A percentile compares a stretch with the other conserved stretches of the same genome.
Conservation (phyloP, 2,329 filamentous ascomycete genomes). For the Xylariomycetidae sp. region DNA sequence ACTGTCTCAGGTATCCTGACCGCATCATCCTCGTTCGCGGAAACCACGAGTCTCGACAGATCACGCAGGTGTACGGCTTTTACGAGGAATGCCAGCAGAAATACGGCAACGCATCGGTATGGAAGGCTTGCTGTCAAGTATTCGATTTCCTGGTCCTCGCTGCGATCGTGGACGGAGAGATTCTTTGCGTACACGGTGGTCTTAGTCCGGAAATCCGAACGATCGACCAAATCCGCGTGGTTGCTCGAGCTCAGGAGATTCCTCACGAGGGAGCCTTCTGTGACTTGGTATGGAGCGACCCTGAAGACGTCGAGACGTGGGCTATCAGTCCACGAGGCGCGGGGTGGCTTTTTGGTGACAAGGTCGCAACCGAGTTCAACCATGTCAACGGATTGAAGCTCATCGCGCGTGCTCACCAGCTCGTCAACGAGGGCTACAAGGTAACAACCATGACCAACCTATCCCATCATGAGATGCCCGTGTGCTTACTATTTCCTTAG, state of each 20-base stretch:
- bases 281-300: constrained; percentile 96
- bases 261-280: constrained; percentile 98
- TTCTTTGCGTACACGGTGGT: constrained; percentile 95
- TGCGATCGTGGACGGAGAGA: constrained; percentile 96
- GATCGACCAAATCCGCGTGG: constrained; percentile 98
- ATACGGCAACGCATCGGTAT: constrained; percentile 98
- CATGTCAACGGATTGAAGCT: constrained; percentile 95
- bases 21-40: constrained; percentile 94
- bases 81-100: constrained; percentile 98
- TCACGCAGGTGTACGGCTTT: constrained; percentile 98
- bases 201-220: constrained; percentile 87
- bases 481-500: constrained; percentile 35
- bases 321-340: constrained; percentile 89
- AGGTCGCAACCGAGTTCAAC: constrained; percentile 96
- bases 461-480: constrained; percentile 34
- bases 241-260: constrained; percentile 95
- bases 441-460: constrained; percentile 64
- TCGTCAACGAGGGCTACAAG: constrained; percentile 98
- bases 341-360: constrained; percentile 96
- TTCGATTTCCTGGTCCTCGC: constrained; percentile 96
- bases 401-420: constrained; percentile 93
- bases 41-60: constrained; percentile 95
- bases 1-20: constrained; percentile 72
- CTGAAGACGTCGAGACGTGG: constrained; percentile 95
- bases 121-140: constrained; percentile 99